These are phyloP conservation scores for Plenodomus lindquistii DNA, from an alignment of 2,329 filamentous ascomycete genomes.

Conservation along the genomic window DNA sequence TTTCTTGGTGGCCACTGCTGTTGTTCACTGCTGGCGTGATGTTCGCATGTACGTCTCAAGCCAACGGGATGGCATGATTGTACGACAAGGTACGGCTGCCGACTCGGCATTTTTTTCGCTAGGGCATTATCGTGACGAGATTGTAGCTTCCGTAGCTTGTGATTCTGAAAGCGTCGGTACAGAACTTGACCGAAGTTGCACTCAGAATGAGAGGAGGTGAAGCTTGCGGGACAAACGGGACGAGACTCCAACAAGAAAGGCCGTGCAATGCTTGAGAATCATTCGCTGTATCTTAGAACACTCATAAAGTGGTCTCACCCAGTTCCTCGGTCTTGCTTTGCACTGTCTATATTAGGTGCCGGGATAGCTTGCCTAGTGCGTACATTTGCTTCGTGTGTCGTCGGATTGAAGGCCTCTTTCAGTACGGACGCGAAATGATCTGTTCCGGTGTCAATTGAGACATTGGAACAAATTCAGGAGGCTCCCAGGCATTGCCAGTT, in stretches of 20 bases:
- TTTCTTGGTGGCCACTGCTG: background rate
- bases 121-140: background rate
- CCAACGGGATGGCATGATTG: too few relatives aligned
- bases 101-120: background rate
- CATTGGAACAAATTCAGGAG: background rate
- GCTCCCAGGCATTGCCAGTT: background rate
- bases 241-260: slow-evolving; percentile 32
- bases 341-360: slow-evolving; percentile 11
- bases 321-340: slow-evolving; percentile 18
- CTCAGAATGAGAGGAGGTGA: slow-evolving; percentile 11
- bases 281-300: slow-evolving; percentile 17
- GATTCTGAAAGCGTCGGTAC: slow-evolving; percentile 11
- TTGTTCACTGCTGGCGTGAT: background rate
- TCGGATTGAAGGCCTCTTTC: slow-evolving; percentile 3
- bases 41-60: background rate
- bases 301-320: slow-evolving; percentile 27
- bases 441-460: background rate
- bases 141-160: slow-evolving; percentile 1
- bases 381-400: slow-evolving; percentile 1
- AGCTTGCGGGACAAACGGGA: slow-evolving; percentile 41
- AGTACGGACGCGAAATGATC: background rate
- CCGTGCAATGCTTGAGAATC: slow-evolving; percentile 24
- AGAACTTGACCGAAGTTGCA: slow-evolving; percentile 3
- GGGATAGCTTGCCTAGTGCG: slow-evolving; percentile 10
- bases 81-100: background rate